Conservation (phyloP, 495 filamentous ascomycete genomes). For the Lindgomyces ingoldianus region DNA sequence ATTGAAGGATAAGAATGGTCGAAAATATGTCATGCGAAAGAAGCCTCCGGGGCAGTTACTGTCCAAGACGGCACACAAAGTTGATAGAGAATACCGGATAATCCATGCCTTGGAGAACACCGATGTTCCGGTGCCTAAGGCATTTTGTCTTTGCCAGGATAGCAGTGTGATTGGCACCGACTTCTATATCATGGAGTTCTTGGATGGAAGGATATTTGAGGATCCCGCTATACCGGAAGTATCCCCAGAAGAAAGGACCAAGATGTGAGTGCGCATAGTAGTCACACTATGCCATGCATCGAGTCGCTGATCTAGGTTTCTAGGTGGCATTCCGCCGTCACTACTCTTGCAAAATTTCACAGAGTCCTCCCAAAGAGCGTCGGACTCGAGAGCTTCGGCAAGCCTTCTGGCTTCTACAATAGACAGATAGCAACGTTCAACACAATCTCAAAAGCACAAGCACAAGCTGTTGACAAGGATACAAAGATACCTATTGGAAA, state of each 20-base stretch:
- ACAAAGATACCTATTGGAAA: constrained; percentile 73
- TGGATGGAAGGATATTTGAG: constrained; percentile 89
- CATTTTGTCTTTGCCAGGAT: constrained; percentile 87
- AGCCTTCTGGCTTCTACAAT: constrained; percentile 74
- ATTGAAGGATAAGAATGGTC: constrained; percentile 66
- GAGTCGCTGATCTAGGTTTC: neutral
- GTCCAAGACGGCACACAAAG: constrained; percentile 89
- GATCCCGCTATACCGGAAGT: constrained; percentile 82
- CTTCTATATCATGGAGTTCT: constrained; percentile 96
- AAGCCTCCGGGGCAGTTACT: constrained; percentile 91
- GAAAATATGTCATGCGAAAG: constrained; percentile 84
- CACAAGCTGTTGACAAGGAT: constrained; percentile 70
- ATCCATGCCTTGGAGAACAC: constrained; percentile 78
- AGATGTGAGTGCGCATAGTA: constrained; percentile 51
- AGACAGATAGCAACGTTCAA: constrained; percentile 82
- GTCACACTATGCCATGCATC: neutral
- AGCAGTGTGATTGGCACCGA: constrained; percentile 74
- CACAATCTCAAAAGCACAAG: constrained; percentile 76
- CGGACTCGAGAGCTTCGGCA: constrained; percentile 72
- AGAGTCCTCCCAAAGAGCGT: constrained; percentile 65
- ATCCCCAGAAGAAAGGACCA: constrained; percentile 63
- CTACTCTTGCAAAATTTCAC: constrained; percentile 85
- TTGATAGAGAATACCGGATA: constrained; percentile 91
- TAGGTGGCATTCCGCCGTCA: constrained; percentile 77
- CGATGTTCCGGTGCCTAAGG: constrained; percentile 82